Base-by-base conservation (phyloP, 2,329 filamentous ascomycete species). In the Aspergillus viridinutans region DNA sequence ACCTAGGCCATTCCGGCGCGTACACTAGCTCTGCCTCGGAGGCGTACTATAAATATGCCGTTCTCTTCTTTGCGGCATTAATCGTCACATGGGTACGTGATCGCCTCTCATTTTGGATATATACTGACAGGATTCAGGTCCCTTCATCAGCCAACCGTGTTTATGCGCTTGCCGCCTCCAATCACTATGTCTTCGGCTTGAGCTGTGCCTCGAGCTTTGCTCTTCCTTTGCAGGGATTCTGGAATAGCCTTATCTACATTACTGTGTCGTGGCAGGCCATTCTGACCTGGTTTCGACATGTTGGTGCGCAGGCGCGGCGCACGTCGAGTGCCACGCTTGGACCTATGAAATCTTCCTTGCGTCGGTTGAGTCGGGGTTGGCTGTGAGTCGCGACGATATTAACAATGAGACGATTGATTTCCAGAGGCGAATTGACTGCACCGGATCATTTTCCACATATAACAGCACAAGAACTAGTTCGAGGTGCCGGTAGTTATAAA, bases 181-280 rank as follows among this genome's bases (percentile, higher is more conserved):
- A 80, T 35, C 54, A 78, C 4, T 72, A 80, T 0, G 80, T 78
- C 8, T 78, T 84, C 26, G 74, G 80, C 0, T 81, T 92, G 26
- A 85, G 89, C 66, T 84, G 87, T 61, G 83, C 85, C 64, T 85
- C 86, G 29, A 85, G 88, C 0, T 80, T 89, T 35, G 89, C 92
- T 1, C 79, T 93, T 4, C 89, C 90, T 0, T 79, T 90, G 0
- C 89, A 93, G 69, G 90, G 89, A 0, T 88, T 90, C 66, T 92
- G 89, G 89, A 93, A 93, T 70, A 81, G 84, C 7, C 70, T 88
- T 57, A 89, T 93, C 63, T 92, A 92, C 72, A 75, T 84, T 14
- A 79, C 51, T 4, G 51, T 53, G 10, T 53, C 51, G 14, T 53
- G 51, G 51, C 10, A 26, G 12, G 43, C 43, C 20, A 23, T 47